Percentiles rank a stretch among this genome's conserved stretches.
These are phyloP conservation scores for Aspergillus affinis DNA, from an alignment of 495 filamentous ascomycete species.

Conservation along the genomic window DNA sequence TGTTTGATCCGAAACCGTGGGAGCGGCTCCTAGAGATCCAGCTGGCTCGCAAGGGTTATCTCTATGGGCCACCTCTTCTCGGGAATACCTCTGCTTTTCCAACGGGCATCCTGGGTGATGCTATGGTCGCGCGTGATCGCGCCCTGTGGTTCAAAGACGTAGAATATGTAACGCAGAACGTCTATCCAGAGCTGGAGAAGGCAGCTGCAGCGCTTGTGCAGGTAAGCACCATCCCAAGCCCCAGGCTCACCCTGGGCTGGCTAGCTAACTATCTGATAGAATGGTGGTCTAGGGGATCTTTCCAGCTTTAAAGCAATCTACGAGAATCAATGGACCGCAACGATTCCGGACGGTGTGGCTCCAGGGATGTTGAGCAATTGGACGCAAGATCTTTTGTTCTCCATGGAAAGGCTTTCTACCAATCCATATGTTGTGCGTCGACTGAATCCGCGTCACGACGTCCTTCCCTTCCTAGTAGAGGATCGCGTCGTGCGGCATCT, in stretches of 20 bases:
- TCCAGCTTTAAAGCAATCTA: slow-evolving; percentile 6
- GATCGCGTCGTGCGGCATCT: slow-evolving; percentile 5
- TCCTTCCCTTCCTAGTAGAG: background rate
- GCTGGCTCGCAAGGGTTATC: slow-evolving; percentile 6
- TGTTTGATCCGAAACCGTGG: slow-evolving; percentile 7
- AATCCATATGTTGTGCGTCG: slow-evolving; percentile 9
- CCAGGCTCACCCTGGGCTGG: background rate
- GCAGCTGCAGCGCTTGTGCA: background rate
- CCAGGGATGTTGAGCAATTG: slow-evolving; percentile 7
- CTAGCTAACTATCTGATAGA: slow-evolving; percentile 4
- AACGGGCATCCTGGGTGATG: slow-evolving; percentile 1
- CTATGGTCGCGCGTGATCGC: slow-evolving; percentile 7
- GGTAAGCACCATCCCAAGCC: background rate
- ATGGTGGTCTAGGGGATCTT: background rate
- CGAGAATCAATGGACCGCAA: slow-evolving; percentile 7
- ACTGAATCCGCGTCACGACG: slow-evolving; percentile 1
- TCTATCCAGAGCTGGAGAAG: slow-evolving; percentile 5
- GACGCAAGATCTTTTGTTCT: slow-evolving; percentile 9
- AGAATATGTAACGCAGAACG: slow-evolving; percentile 3
- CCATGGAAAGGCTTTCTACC: slow-evolving; percentile 6
- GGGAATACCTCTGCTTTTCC: slow-evolving; percentile 10
- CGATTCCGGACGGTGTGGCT: slow-evolving; percentile 1
- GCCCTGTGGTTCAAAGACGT: slow-evolving; percentile 7
- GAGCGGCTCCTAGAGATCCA: slow-evolving; percentile 1
- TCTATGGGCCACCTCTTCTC: slow-evolving; percentile 7